Conservation (phyloP, 2,329 filamentous ascomycete genomes). For the Monilinia fructigena region DNA sequence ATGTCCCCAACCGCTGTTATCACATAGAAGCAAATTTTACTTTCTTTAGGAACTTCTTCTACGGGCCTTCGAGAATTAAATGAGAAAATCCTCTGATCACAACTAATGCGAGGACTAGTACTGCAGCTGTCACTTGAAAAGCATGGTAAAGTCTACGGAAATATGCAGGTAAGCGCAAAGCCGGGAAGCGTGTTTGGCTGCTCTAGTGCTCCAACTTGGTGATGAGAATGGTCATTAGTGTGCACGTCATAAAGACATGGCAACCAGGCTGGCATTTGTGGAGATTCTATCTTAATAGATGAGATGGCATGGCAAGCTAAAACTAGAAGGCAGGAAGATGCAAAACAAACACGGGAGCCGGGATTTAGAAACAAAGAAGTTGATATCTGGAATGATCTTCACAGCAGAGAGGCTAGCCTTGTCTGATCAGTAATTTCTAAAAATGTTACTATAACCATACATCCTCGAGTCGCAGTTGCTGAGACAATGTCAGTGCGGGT, state of each 20-base stretch:
- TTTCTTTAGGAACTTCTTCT: conserved; percentile 39
- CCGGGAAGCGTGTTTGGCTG: conserved; percentile 27
- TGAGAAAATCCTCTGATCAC: conserved; percentile 35
- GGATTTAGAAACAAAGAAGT: conserved; percentile 7
- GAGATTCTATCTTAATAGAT: conserved; percentile 15
- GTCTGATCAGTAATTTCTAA: conserved; percentile 18
- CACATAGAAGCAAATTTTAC: conserved; percentile 29
- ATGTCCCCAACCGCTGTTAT: conserved; percentile 36
- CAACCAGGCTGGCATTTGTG: conserved; percentile 12
- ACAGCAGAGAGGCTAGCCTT: conserved; percentile 12
- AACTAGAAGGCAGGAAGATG: conserved; percentile 10
- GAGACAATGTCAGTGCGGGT: conserved; percentile 29
- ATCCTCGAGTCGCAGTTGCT: conserved; percentile 35
- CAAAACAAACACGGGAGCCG: conserved; percentile 9
- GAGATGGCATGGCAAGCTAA: conserved; percentile 21
- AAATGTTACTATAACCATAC: conserved; percentile 16
- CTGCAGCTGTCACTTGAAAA: conserved; percentile 45
- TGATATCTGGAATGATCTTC: conserved; percentile 6
- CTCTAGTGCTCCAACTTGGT: conserved; percentile 26
- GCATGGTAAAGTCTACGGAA: conserved; percentile 31
- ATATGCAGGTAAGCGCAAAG: conserved; percentile 37
- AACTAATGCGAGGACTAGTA: conserved; percentile 40
- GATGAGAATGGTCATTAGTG: conserved; percentile 21
- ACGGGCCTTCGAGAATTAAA: conserved; percentile 45
- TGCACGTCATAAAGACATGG: conserved; percentile 25